phyloP scores from a whole-genome alignment of 1,284 basidiomycete species.

The Xerocomus amazonicus region DNA sequence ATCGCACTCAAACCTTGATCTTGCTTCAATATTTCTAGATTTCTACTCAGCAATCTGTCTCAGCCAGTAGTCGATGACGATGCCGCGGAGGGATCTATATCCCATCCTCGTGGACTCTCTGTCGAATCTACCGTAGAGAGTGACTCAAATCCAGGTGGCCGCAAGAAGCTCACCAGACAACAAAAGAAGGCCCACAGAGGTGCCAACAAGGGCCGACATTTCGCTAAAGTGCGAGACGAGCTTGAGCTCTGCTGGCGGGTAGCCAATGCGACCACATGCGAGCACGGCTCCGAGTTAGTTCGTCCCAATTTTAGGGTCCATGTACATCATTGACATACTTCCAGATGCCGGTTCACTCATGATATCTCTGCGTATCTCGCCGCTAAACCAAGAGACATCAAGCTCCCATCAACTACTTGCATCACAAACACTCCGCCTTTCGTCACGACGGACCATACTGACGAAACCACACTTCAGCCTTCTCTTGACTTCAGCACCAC shows the following conservation, averaged over 20 bases:
- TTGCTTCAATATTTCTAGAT: constrained; percentile 41
- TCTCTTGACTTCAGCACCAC: constrained; percentile 48
- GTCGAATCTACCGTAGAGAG: constrained; percentile 22
- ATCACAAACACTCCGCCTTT: constrained; percentile 50
- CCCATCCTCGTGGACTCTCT: constrained; percentile 31
- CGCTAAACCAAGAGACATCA: constrained; percentile 73
- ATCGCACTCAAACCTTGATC: neutral
- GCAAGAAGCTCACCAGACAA: constrained; percentile 49
- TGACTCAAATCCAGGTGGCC: constrained; percentile 34
- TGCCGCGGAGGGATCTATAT: constrained; percentile 64
- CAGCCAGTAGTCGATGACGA: constrained; percentile 65
- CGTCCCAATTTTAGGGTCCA: neutral
- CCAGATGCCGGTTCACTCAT: constrained; percentile 80
- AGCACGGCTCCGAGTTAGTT: constrained; percentile 59
- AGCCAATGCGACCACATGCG: constrained; percentile 62
- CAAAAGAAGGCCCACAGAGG: constrained; percentile 73
- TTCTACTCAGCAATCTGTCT: constrained; percentile 44
- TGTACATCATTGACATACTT: neutral
- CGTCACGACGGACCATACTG: constrained; percentile 14
- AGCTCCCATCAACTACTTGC: constrained; percentile 45
- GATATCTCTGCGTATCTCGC: constrained; percentile 75
- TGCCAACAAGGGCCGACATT: constrained; percentile 75
- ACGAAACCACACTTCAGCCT: constrained; percentile 7
- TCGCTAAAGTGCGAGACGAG: constrained; percentile 69
- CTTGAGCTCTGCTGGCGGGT: constrained; percentile 73